These are phyloP conservation scores for Mycosphaerella sp. DNA, from an alignment of 2,329 filamentous ascomycete species.

Conservation along the genomic window DNA sequence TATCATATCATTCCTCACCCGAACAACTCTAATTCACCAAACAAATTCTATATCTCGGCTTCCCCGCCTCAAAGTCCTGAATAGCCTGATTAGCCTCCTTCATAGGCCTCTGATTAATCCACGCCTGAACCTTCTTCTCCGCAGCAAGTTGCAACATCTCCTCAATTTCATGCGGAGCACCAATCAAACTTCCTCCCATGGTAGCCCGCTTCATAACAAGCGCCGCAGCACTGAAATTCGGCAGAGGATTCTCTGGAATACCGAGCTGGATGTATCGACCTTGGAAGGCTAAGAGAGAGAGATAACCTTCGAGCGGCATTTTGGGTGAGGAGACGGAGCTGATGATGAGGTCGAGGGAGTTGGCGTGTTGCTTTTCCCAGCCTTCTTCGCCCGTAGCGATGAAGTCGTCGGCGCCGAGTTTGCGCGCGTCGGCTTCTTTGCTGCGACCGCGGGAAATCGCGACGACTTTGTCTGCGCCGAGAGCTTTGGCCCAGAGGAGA, in stretches of 20 bases:
- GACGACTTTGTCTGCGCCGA: constrained; percentile 62
- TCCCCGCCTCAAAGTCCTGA: constrained; percentile 52
- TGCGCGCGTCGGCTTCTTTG: constrained; percentile 56
- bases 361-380: constrained; percentile 52
- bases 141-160: constrained; percentile 57
- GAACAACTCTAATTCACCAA: constrained; percentile 34
- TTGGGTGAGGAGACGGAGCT: constrained; percentile 51
- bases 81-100: constrained; percentile 53
- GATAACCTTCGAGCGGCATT: constrained; percentile 59
- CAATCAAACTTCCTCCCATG: constrained; percentile 43
- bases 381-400: constrained; percentile 52
- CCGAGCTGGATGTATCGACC: constrained; percentile 62
- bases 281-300: constrained; percentile 48
- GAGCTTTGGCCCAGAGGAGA: constrained; percentile 61
- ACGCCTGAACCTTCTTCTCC: constrained; percentile 52
- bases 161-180: constrained; percentile 51
- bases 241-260: constrained; percentile 52
- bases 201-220: constrained; percentile 52
- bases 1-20: no score
- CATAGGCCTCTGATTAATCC: constrained; percentile 57
- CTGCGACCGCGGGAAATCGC: constrained; percentile 56
- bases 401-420: constrained; percentile 55
- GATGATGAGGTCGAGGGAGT: constrained; percentile 53
- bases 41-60: constrained; percentile 43
- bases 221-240: constrained; percentile 50